Percentiles rank a stretch among this genome's conserved stretches.
Conservation (phyloP, 495 filamentous ascomycete genomes). For the Talaromyces nanjingensis region DNA sequence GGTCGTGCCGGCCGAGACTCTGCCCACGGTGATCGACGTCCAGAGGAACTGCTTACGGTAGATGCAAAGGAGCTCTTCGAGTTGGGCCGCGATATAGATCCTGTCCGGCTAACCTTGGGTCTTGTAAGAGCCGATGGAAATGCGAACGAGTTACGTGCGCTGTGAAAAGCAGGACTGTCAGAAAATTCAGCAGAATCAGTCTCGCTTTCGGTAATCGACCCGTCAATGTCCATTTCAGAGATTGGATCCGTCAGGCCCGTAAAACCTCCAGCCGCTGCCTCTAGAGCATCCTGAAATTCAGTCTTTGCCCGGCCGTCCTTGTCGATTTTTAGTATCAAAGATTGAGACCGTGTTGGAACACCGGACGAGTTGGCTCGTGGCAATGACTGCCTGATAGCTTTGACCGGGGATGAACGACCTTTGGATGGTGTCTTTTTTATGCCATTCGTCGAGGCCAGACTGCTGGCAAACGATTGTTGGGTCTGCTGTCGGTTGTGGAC, state of each 20-base stretch:
- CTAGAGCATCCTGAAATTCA: constrained; percentile 55
- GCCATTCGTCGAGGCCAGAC: constrained; percentile 30
- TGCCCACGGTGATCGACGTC: constrained; percentile 37
- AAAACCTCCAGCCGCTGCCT: constrained; percentile 9
- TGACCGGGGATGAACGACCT: constrained; percentile 34
- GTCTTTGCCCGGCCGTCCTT: constrained; percentile 63
- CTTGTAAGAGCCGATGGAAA: constrained; percentile 41
- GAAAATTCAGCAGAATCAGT: constrained; percentile 56
- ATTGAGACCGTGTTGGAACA: constrained; percentile 31
- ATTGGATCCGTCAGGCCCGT: constrained; percentile 35
- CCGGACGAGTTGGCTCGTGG: constrained; percentile 25
- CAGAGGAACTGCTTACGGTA: constrained; percentile 37
- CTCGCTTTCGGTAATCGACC: constrained; percentile 41
- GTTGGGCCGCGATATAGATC: constrained; percentile 44
- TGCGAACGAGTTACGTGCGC: constrained; percentile 55
- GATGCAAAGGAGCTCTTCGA: constrained; percentile 47
- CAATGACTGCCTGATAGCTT: constrained; percentile 25
- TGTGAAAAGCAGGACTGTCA: constrained; percentile 59
- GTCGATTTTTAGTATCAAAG: constrained; percentile 65
- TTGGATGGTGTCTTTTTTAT: constrained; percentile 41
- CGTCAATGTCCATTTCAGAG: constrained; percentile 39
- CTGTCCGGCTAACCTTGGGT: constrained; percentile 42
- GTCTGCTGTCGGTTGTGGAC: constrained; percentile 17
- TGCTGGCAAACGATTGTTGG: constrained; percentile 19
- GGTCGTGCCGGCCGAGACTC: constrained; percentile 10